Evolutionary conservation across 805 yeast species (phyloP).

Genomic region (Saccharomycopsis babjevae): DNA sequence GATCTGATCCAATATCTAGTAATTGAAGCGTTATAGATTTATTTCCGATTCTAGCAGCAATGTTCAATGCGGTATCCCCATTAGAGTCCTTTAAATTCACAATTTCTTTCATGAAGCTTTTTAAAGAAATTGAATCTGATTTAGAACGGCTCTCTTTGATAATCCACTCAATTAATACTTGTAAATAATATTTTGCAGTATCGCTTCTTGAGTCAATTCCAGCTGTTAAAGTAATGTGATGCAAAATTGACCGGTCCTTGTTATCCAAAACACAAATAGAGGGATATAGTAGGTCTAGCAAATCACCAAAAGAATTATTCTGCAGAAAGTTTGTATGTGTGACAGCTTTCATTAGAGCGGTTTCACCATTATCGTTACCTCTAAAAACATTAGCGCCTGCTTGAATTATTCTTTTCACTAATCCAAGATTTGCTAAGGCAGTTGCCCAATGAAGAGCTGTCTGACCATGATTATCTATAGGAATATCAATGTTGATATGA

Average conservation of each 20-base stretch:
- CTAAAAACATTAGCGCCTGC: conserved; percentile 52
- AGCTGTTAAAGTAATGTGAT: conserved; percentile 74
- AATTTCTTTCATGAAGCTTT: conserved; percentile 53
- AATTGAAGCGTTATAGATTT: conserved; percentile 70
- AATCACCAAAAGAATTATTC: conserved; percentile 56
- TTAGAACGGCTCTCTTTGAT: conserved; percentile 34
- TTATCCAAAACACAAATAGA: conserved; percentile 55
- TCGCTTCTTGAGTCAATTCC: conserved; percentile 66
- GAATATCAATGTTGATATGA: conserved; percentile 46
- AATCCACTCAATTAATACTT: conserved; percentile 66
- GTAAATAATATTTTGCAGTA: conserved; percentile 65
- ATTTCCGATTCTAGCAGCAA: conserved; percentile 84
- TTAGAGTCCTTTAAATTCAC: conserved; percentile 85
- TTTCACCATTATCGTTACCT: conserved; percentile 77
- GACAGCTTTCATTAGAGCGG: conserved; percentile 76
- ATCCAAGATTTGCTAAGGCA: conserved; percentile 66
- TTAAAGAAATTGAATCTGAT: conserved; percentile 38
- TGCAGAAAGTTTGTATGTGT: conserved; percentile 62
- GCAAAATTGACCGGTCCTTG: conserved; percentile 71
- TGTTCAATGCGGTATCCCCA: conserved; percentile 91
- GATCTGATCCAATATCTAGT: conserved; percentile 81
- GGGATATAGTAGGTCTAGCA: conserved; percentile 69
- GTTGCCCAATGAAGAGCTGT: conserved; percentile 95
- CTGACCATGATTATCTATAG: conserved; percentile 90
- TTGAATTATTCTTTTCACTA: conserved; percentile 59